Evolutionary conservation across 2,329 filamentous ascomycete species (phyloP).

Genomic region (Curvularia lunata): DNA sequence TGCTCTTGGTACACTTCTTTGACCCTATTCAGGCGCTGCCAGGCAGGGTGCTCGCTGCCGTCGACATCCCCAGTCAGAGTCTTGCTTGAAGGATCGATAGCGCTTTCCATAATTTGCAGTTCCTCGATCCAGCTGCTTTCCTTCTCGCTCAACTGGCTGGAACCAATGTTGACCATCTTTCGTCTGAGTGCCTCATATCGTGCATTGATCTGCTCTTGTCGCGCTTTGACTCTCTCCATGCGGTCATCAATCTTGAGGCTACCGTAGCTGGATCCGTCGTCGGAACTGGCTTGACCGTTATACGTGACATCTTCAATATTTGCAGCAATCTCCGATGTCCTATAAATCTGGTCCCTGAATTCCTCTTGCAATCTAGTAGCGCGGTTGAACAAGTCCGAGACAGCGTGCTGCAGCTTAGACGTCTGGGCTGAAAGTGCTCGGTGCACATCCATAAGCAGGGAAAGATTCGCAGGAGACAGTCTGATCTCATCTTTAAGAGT

Average conservation of each 20-base stretch:
- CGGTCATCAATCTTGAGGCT: constrained; percentile 66
- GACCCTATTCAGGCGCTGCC: constrained; percentile 65
- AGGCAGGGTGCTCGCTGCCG: constrained; percentile 46
- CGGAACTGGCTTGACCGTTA: constrained; percentile 54
- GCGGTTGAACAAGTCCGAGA: constrained; percentile 74
- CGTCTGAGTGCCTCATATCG: constrained; percentile 66
- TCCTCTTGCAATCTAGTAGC: constrained; percentile 73
- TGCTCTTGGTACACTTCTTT: constrained; percentile 62
- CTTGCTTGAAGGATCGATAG: constrained; percentile 41
- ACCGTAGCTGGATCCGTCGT: constrained; percentile 57
- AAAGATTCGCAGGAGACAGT: constrained; percentile 72
- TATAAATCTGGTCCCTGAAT: constrained; percentile 69
- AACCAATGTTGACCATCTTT: constrained; percentile 56
- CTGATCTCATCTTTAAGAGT: constrained; percentile 71
- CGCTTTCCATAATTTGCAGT: constrained; percentile 54
- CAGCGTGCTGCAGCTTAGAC: constrained; percentile 69
- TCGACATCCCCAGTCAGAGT: constrained; percentile 43
- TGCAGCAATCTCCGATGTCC: constrained; percentile 68
- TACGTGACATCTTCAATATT: constrained; percentile 72
- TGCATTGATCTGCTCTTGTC: constrained; percentile 63
- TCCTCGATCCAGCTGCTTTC: constrained; percentile 67
- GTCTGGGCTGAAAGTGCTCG: constrained; percentile 74
- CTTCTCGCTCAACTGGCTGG: constrained; percentile 66
- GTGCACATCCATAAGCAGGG: constrained; percentile 75
- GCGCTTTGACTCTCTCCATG: constrained; percentile 60